phyloP scores from a whole-genome alignment of 164 flowering plant genomes.

The Annona cherimola region DNA sequence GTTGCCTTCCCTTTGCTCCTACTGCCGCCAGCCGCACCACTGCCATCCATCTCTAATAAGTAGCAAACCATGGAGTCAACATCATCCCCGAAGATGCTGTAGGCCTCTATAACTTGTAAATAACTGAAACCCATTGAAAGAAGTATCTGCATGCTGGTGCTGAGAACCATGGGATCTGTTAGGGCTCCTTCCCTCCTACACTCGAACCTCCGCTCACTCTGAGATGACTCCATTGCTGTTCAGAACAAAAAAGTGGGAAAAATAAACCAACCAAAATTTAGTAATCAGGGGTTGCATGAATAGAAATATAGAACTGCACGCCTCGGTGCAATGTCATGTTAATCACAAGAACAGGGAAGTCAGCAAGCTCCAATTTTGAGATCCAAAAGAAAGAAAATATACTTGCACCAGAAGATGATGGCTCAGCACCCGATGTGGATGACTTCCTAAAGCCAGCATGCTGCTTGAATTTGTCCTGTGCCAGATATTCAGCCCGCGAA shows the following conservation, averaged over 20 bases:
- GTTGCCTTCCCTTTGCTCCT: constrained; percentile 94
- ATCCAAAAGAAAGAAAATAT: no score
- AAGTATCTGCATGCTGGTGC: constrained; percentile 59
- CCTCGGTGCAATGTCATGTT: not conserved
- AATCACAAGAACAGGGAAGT: constrained; percentile 21
- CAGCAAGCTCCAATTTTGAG: no score
- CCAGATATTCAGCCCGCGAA: constrained; percentile 86
- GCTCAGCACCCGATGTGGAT: constrained; percentile 85
- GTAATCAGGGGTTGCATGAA: not conserved
- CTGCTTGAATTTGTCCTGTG: constrained; percentile 56
- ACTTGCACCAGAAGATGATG: constrained; percentile 97
- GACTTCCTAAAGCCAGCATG: constrained; percentile 50
- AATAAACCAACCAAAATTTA: no score
- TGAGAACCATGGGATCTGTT: constrained; percentile 35
- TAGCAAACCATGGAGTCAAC: constrained; percentile 92
- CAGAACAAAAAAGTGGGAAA: no score
- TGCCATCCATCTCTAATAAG: constrained; percentile 63
- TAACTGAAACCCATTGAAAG: constrained; percentile 97
- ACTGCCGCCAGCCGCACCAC: constrained; percentile 24
- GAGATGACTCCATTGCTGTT: no score
- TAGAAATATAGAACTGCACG: not conserved
- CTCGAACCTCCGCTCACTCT: no score
- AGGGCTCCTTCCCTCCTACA: no score
- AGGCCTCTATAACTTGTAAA: constrained; percentile 78
- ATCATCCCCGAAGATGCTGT: constrained; percentile 92